A percentile compares a stretch with the other conserved stretches of the same genome.
These are phyloP conservation scores for Pythium aphanidermatum DNA, from an alignment of 352 stramenopile genomes.

Conservation along the genomic window DNA sequence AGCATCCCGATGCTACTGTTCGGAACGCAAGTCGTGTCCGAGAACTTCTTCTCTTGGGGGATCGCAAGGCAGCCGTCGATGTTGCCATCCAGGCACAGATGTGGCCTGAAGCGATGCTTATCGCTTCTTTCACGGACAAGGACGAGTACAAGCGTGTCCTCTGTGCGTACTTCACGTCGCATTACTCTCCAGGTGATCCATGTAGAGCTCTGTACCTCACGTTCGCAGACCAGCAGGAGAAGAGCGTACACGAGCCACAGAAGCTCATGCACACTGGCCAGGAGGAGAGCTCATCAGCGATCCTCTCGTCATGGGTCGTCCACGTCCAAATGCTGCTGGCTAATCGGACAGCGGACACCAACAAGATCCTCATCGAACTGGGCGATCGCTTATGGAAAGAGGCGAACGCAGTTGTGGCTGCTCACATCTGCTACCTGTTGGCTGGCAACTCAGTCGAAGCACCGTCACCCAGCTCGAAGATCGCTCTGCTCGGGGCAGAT, in stretches of 20 bases:
- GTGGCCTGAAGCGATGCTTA: constrained; percentile 85
- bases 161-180: constrained; percentile 65
- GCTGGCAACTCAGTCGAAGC: constrained; percentile 66
- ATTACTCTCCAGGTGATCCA: constrained; percentile 72
- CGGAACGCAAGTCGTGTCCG: constrained; percentile 55
- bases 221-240: constrained; percentile 80
- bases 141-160: constrained; percentile 83
- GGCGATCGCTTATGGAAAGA: constrained; percentile 82
- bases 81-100: constrained; percentile 75
- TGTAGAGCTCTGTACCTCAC: constrained; percentile 72
- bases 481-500: constrained; percentile 75
- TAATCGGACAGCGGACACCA: constrained; percentile 77
- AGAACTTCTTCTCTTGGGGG: constrained; percentile 65
- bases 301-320: constrained; percentile 68
- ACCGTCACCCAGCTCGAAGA: constrained; percentile 65
- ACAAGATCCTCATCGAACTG: constrained; percentile 75
- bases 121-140: constrained; percentile 80
- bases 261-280: constrained; percentile 41
- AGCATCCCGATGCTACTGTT: constrained; percentile 47
- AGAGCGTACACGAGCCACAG: constrained; percentile 79
- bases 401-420: constrained; percentile 48
- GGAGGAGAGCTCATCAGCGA: constrained; percentile 34
- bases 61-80: constrained; percentile 71
- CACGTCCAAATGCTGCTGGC: constrained; percentile 79
- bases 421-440: constrained; percentile 79